phyloP scores from a whole-genome alignment of 1,139 yeast genomes.

The Scheffersomyces segobiensis region DNA sequence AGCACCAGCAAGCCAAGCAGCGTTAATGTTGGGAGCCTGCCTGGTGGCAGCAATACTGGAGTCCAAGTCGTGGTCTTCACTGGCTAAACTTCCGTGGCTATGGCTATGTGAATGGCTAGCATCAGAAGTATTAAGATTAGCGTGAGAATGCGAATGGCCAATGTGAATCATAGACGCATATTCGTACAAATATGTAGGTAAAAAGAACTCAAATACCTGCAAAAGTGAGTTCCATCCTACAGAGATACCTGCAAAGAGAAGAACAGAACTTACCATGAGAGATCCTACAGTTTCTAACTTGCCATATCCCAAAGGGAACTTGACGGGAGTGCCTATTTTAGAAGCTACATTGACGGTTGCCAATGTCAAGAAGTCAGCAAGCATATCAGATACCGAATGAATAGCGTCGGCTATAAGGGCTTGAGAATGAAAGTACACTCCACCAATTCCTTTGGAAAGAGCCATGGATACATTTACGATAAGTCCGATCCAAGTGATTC shows the following conservation, averaged over 20 bases:
- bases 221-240: constrained; percentile 87
- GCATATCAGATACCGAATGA: constrained; percentile 85
- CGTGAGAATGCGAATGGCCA: constrained; percentile 56
- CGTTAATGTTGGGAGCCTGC: constrained; percentile 73
- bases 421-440: constrained; percentile 90
- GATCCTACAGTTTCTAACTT: constrained; percentile 92
- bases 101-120: constrained; percentile 14
- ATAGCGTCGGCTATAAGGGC: constrained; percentile 92
- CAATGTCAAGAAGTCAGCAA: constrained; percentile 85
- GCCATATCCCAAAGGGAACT: constrained; percentile 88
- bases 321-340: constrained; percentile 57
- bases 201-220: constrained; percentile 65
- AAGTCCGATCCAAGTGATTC: constrained; percentile 91
- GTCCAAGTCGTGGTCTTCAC: constrained; percentile 9
- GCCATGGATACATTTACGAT: constrained; percentile 85
- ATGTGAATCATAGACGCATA: constrained; percentile 46
- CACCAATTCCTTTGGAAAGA: constrained; percentile 82
- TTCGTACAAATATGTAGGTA: constrained; percentile 55
- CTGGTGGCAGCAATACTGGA: constrained; percentile 4
- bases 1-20: constrained; percentile 94
- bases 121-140: constrained; percentile 8
- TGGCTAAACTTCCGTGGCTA: constrained; percentile 9
- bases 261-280: constrained; percentile 76
- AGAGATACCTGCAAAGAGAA: constrained; percentile 83
- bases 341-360: constrained; percentile 83